These are phyloP conservation scores for Cryptococcus wingfieldii DNA, from an alignment of 1,284 basidiomycete genomes.

Conservation along the genomic window DNA sequence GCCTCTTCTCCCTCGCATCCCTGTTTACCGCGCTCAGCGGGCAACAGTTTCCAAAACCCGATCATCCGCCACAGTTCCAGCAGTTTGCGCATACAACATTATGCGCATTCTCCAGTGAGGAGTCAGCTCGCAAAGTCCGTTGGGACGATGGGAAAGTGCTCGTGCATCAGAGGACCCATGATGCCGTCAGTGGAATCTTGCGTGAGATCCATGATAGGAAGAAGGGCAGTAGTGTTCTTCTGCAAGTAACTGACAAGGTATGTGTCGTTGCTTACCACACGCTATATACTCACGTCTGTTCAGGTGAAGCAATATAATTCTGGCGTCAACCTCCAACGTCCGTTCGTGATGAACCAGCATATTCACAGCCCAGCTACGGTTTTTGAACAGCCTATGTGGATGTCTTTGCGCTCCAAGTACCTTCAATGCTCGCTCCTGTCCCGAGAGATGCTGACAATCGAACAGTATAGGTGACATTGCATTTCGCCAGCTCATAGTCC, in stretches of 20 bases:
- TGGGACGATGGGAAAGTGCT: not conserved
- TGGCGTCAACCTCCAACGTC: conserved; percentile 23
- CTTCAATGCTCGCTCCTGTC: not conserved
- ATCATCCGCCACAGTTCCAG: conserved; percentile 24
- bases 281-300: not conserved
- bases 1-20: conserved; percentile 19
- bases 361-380: conserved; percentile 22
- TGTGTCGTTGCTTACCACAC: not conserved
- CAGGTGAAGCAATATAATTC: conserved; percentile 10
- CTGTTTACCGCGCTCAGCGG: conserved; percentile 8
- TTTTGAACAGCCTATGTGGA: conserved; percentile 23
- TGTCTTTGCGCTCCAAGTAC: conserved; percentile 31
- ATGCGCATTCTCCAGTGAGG: conserved; percentile 14
- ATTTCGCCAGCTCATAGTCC: conserved; percentile 49
- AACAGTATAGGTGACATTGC: conserved; percentile 46
- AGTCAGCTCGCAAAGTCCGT: not conserved
- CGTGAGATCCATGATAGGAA: not conserved
- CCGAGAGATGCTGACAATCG: not conserved
- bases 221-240: conserved; percentile 9
- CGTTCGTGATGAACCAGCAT: conserved; percentile 19
- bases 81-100: conserved; percentile 18
- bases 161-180: conserved; percentile 21
- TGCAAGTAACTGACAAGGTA: conserved; percentile 20
- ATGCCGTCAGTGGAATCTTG: conserved; percentile 25
- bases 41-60: conserved; percentile 9